Evolutionary conservation across 805 yeast species (phyloP).

Genomic region (Saturnispora dispora): DNA sequence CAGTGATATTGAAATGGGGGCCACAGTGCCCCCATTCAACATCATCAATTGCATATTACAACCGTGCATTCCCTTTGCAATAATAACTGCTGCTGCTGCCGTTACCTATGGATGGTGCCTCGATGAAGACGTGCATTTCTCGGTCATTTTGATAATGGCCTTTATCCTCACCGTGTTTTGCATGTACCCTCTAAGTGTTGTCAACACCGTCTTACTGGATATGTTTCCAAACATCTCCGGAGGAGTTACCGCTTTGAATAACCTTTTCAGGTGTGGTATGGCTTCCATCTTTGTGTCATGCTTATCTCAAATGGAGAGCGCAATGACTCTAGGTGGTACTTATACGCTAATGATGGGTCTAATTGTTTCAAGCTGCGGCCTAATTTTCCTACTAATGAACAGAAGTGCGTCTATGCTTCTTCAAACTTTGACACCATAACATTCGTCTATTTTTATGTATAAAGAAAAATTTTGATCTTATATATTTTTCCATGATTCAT

Average conservation of each 20-base stretch:
- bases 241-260: constrained; percentile 61
- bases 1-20: constrained; percentile 1
- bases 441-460: not conserved
- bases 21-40: constrained; percentile 1
- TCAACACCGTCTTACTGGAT: constrained; percentile 63
- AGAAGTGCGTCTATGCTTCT: not conserved
- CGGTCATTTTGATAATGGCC: constrained; percentile 48
- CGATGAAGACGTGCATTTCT: constrained; percentile 35
- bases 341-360: constrained; percentile 45
- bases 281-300: constrained; percentile 65
- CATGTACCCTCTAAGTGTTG: constrained; percentile 44
- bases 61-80: constrained; percentile 16
- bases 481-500: too few species aligned
- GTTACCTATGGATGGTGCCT: constrained; percentile 69
- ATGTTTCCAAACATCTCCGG: constrained; percentile 60
- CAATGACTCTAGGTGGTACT: constrained; percentile 62
- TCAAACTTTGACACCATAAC: not conserved
- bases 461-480: too few species aligned
- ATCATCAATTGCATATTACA: constrained; percentile 2
- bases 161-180: constrained; percentile 48
- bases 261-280: constrained; percentile 58
- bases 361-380: not conserved
- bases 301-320: constrained; percentile 44
- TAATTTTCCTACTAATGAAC: not conserved
- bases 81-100: constrained; percentile 24